phyloP scores from a whole-genome alignment of 495 filamentous ascomycete genomes.

The Polyplosphaeria fusca region DNA sequence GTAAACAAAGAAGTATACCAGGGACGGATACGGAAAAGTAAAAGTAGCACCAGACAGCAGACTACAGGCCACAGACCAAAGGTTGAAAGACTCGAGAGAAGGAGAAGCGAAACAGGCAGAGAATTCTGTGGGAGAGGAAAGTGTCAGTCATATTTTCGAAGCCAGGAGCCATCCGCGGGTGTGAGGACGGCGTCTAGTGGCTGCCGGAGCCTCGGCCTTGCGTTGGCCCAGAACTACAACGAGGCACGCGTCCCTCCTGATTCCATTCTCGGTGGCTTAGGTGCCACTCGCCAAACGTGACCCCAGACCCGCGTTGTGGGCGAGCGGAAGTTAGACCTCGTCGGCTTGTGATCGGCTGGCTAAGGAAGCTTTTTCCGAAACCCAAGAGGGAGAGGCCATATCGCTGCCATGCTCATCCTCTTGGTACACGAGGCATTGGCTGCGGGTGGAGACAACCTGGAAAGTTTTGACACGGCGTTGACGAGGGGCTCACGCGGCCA shows the following conservation, averaged over 20 bases:
- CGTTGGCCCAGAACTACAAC: constrained; percentile 21
- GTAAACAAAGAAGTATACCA: constrained; percentile 10
- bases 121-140: background rate
- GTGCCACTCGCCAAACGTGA: constrained; percentile 5
- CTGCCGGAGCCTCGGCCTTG: constrained; percentile 24
- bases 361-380: constrained; percentile 22
- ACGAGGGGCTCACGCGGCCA: background rate
- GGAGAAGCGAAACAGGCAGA: background rate
- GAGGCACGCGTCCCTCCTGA: constrained; percentile 14
- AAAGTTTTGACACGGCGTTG: constrained; percentile 2
- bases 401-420: no score
- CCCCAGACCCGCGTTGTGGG: constrained; percentile 26
- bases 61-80: background rate
- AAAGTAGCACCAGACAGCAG: background rate
- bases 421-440: no score
- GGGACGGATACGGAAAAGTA: background rate
- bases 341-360: constrained; percentile 28
- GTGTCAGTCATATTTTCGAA: constrained; percentile 15
- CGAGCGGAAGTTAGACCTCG: constrained; percentile 21
- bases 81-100: background rate
- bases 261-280: background rate
- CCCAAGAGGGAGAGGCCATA: no score
- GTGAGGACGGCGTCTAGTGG: constrained; percentile 13
- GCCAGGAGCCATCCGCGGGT: constrained; percentile 18
- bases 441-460: no score